These are phyloP conservation scores for Annulohypoxylon truncatum DNA, from an alignment of 2,329 filamentous ascomycete species.

Conservation along the genomic window DNA sequence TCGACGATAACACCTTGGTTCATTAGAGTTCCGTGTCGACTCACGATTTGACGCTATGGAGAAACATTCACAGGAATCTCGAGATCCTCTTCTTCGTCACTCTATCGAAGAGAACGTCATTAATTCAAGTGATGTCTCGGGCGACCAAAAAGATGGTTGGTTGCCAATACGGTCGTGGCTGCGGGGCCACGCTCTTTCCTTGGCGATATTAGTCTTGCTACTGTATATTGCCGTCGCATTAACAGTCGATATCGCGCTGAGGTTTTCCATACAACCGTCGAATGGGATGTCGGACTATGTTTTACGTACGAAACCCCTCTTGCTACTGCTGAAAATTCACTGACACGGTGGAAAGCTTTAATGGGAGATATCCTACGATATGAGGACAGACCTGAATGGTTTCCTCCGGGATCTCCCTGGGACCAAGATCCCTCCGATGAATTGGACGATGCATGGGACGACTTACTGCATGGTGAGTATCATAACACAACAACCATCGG, in stretches of 20 bases:
- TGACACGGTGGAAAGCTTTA: constrained; percentile 9
- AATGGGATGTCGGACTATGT: neutral
- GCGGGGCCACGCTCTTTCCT: neutral
- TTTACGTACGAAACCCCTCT: neutral
- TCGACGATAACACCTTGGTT: neutral
- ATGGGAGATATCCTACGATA: constrained; percentile 9
- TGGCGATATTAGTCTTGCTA: constrained; percentile 14
- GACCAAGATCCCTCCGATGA: constrained; percentile 15
- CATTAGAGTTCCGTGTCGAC: neutral
- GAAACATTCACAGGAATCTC: constrained; percentile 19
- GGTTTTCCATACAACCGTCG: neutral
- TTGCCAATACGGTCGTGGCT: constrained; percentile 4
- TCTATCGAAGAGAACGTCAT: neutral
- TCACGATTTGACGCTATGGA: constrained; percentile 3
- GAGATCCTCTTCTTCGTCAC: constrained; percentile 17
- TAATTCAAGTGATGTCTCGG: neutral
- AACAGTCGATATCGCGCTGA: constrained; percentile 14
- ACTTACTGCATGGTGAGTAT: constrained; percentile 11
- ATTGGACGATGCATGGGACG: constrained; percentile 22
- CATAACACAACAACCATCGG: neutral
- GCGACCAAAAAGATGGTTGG: neutral
- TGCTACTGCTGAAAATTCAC: neutral
- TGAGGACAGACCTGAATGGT: constrained; percentile 24
- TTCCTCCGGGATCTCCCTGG: constrained; percentile 8
- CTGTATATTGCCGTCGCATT: constrained; percentile 19